Evolutionary conservation across 257 asterid genomes (phyloP), one percentile per base, ranked within the genome.

Genomic region (Plantago elongata): DNA sequence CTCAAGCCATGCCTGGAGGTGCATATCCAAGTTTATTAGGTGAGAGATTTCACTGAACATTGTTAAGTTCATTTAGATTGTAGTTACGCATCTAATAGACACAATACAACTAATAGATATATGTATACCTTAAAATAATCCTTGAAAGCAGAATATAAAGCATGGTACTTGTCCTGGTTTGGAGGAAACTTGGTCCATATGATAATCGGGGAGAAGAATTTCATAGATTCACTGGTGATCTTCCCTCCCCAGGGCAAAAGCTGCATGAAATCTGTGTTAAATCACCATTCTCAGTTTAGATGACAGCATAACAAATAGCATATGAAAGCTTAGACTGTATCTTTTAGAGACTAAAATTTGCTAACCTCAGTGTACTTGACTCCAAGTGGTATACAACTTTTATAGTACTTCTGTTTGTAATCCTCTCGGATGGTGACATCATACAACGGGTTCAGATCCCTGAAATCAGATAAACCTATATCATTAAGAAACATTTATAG

Each of bases 211-310:
- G 98, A 91, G 81, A 91, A 91, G 68, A 88, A 91, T 45, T 74
- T 83, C 73, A 91, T 58, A 7, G 98, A 91, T 62, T 91, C 98
- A 7, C 86, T 45, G 11, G 97, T 91, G 62, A 91, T 74, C 81
- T 84, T 91, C 66, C 98, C 98, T 62, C 98, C 98, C 98, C 98
- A 91, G 15, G 98, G 98, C 66, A 91, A 84, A 74, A 88, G 94
- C 97, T 90, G 96, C 95, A 87, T 58, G 75, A 84, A 77, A 74
- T 72, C 78, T 77, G 78, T 77, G 87, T 79, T 69, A 83, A 60
- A 72, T 74, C 78, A 64, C 64, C 69, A 62, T 57, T 55, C 44
- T 68, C 67, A 58, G 62, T 78, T 79, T 61, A 75, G 74, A 74
- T 45, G 15, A 61, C 60, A 11, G 54, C 44, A 48, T 57, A 67